These are phyloP conservation scores for Suillus sp. DNA, from an alignment of 768 basidiomycete genomes.

Conservation along the genomic window DNA sequence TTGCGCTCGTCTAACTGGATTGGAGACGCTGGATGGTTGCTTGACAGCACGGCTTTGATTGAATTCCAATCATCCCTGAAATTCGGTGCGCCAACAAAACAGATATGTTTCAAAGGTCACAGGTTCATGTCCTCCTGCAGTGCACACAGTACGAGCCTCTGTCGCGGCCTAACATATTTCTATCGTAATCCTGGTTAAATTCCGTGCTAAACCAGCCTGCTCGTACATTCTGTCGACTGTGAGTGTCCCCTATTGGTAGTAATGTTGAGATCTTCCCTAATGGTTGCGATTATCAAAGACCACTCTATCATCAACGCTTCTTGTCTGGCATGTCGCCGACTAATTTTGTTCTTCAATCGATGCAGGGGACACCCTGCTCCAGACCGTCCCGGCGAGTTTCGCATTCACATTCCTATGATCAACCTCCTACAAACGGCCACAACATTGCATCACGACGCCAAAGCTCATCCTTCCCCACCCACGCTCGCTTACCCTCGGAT, in stretches of 20 bases:
- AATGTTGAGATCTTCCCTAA: not conserved
- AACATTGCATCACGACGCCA: not conserved
- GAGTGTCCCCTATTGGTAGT: not conserved
- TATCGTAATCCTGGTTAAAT: not conserved
- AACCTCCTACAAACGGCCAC: not conserved
- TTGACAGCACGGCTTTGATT: not conserved
- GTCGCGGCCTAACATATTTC: not conserved
- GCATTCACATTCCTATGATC: not conserved
- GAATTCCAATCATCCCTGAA: conserved; percentile 2
- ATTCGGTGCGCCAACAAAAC: not conserved
- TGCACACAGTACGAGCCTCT: not conserved
- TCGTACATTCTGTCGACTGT: not conserved
- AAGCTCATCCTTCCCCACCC: not conserved
- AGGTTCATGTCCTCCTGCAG: not conserved
- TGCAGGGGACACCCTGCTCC: not conserved
- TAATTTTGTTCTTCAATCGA: not conserved
- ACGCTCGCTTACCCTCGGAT: not conserved
- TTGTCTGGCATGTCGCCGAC: not conserved
- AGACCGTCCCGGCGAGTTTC: not conserved
- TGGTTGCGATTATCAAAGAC: not conserved
- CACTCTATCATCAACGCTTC: not conserved
- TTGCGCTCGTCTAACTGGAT: not conserved
- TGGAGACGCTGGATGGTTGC: not conserved
- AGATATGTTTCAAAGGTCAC: not conserved
- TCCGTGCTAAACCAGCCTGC: not conserved